A percentile compares a stretch with the other conserved stretches of the same genome.
These are phyloP conservation scores for Barnettozyma salicaria DNA, from an alignment of 805 yeast species.

Conservation along the genomic window DNA sequence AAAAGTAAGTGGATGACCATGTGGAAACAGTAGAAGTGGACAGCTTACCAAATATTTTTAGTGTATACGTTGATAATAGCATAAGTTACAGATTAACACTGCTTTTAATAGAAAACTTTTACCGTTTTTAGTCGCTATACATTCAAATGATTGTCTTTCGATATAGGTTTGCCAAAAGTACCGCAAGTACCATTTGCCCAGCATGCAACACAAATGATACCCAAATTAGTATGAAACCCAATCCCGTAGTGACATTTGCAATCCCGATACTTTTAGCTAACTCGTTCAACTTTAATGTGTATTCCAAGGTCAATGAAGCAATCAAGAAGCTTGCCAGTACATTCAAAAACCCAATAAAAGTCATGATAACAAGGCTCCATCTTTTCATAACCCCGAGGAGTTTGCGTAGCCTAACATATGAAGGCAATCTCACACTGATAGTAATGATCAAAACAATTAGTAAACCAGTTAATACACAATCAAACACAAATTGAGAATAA, in stretches of 20 bases:
- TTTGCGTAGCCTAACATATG: not conserved
- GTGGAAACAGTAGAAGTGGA: too few relatives aligned
- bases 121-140: not conserved
- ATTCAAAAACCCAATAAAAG: slow-evolving; percentile 13
- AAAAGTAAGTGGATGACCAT: too few relatives aligned
- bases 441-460: slow-evolving; percentile 1
- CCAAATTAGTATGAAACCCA: slow-evolving; percentile 21
- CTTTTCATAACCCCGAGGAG: slow-evolving; percentile 4
- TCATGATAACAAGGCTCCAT: slow-evolving; percentile 9
- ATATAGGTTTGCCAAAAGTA: slow-evolving; percentile 20
- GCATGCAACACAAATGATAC: slow-evolving; percentile 13
- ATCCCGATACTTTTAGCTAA: slow-evolving; percentile 21
- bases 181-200: slow-evolving; percentile 4
- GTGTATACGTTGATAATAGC: too few relatives aligned
- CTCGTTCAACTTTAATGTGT: slow-evolving; percentile 16
- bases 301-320: slow-evolving; percentile 24
- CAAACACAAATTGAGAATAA: slow-evolving; percentile 10
- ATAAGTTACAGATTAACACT: not conserved
- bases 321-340: slow-evolving; percentile 16
- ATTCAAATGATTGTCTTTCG: slow-evolving; percentile 11
- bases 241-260: slow-evolving; percentile 19
- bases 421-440: not conserved
- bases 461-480: slow-evolving; percentile 2
- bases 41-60: too few relatives aligned
- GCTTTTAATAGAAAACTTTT: not conserved